Conservation (phyloP, 139 green algal genomes). For the Gonium pectorale region DNA sequence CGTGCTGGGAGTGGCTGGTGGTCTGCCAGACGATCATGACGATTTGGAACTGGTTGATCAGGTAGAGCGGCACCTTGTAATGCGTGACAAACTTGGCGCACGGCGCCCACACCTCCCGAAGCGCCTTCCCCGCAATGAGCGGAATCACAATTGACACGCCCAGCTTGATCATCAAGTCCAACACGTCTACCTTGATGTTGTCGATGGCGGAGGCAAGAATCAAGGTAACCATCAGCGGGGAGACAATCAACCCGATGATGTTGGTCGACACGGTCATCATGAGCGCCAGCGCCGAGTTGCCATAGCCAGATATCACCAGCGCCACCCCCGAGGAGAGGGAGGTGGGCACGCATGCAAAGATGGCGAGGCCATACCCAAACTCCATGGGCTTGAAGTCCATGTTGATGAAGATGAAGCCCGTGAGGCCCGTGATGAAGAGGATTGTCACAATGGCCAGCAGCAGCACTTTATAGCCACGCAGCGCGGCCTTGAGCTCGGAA, state of each 20-base stretch:
- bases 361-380: slow-evolving; percentile 80
- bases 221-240: slow-evolving; percentile 70
- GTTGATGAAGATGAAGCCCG: slow-evolving; percentile 71
- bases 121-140: slow-evolving; percentile 71
- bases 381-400: slow-evolving; percentile 69
- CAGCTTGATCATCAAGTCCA: slow-evolving; percentile 85
- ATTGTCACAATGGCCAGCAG: slow-evolving; percentile 72
- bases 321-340: slow-evolving; percentile 84
- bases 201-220: slow-evolving; percentile 60
- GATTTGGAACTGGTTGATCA: slow-evolving; percentile 71
- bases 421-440: slow-evolving; percentile 72
- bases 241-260: slow-evolving; percentile 82
- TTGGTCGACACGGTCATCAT: slow-evolving; percentile 87
- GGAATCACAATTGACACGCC: slow-evolving; percentile 82
- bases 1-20: slow-evolving; percentile 59
- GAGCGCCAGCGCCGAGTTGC: slow-evolving; percentile 85
- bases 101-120: slow-evolving; percentile 57
- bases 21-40: slow-evolving; percentile 83
- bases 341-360: slow-evolving; percentile 88
- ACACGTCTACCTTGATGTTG: slow-evolving; percentile 66
- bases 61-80: slow-evolving; percentile 69
- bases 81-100: slow-evolving; percentile 41
- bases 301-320: slow-evolving; percentile 70
- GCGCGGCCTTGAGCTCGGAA: slow-evolving; percentile 67
- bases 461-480: slow-evolving; percentile 64